A percentile compares a stretch with the other conserved stretches of the same genome.
These are phyloP conservation scores for Cnidoscolus chayamansa DNA, from an alignment of 441 rosid genomes.

Conservation along the genomic window DNA sequence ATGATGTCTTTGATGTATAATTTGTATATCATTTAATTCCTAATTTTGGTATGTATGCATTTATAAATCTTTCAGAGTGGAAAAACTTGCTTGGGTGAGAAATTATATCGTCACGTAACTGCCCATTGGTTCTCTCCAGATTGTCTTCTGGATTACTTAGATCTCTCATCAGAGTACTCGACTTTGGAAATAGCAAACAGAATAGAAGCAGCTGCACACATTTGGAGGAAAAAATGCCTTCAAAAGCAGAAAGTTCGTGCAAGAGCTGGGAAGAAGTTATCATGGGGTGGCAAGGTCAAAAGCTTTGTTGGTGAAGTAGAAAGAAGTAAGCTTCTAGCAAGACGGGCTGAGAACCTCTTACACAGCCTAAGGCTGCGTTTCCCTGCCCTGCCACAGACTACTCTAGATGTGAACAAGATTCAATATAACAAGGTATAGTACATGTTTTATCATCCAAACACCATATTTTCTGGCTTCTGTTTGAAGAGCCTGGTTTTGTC, in stretches of 20 bases:
- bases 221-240: slow-evolving; percentile 66
- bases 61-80: slow-evolving; percentile 50
- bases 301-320: slow-evolving; percentile 62
- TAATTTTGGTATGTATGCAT: slow-evolving; percentile 9
- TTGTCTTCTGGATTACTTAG: slow-evolving; percentile 73
- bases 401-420: slow-evolving; percentile 82
- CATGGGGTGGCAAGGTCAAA: slow-evolving; percentile 85
- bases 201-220: slow-evolving; percentile 79
- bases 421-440: slow-evolving; percentile 70
- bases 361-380: slow-evolving; percentile 68
- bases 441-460: not conserved
- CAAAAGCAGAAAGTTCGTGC: slow-evolving; percentile 34
- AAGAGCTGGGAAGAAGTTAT: slow-evolving; percentile 39
- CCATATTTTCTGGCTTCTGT: not conserved
- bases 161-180: slow-evolving; percentile 73
- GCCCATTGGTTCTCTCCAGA: slow-evolving; percentile 73
- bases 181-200: slow-evolving; percentile 71
- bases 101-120: slow-evolving; percentile 62
- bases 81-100: slow-evolving; percentile 72
- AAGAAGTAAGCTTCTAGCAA: slow-evolving; percentile 54
- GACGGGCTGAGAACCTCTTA: slow-evolving; percentile 68
- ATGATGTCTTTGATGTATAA: not conserved
- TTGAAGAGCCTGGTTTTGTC: not conserved
- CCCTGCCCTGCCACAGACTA: slow-evolving; percentile 88
- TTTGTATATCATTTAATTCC: not conserved